A percentile compares a stretch with the other conserved stretches of the same genome.
Conservation (phyloP, 1,284 basidiomycete species). For the Phellopilus nigrolimitatus region DNA sequence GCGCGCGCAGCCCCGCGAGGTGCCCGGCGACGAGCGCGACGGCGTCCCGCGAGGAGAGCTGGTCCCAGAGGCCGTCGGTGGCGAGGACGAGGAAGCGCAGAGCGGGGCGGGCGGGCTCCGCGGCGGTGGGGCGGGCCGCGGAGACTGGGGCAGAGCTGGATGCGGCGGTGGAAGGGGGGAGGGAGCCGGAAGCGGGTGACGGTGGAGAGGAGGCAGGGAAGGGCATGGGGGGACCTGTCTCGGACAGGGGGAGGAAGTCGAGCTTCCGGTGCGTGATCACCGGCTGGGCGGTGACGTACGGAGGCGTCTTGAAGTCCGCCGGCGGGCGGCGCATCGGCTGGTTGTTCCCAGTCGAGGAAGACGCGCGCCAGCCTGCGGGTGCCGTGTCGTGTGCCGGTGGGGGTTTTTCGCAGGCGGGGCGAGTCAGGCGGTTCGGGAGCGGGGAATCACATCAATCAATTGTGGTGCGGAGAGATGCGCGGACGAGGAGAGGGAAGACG, state of each 20-base stretch:
- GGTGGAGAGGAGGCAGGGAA: neutral
- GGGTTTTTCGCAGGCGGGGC: neutral
- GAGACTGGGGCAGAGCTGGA: neutral
- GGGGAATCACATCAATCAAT: neutral
- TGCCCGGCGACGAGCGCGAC: slow-evolving; percentile 86
- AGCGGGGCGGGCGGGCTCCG: slow-evolving; percentile 26
- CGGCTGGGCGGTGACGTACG: slow-evolving; percentile 90
- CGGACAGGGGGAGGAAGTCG: slow-evolving; percentile 36
- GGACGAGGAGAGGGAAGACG: slow-evolving; percentile 1
- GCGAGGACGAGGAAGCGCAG: slow-evolving; percentile 64
- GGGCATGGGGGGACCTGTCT: slow-evolving; percentile 20
- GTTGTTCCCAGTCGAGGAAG: slow-evolving; percentile 60
- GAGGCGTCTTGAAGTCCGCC: slow-evolving; percentile 75
- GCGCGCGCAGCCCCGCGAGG: slow-evolving; percentile 67
- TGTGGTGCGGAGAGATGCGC: slow-evolving; percentile 4
- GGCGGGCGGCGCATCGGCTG: slow-evolving; percentile 58
- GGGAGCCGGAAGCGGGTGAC: slow-evolving; percentile 33
- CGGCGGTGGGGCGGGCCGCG: slow-evolving; percentile 35
- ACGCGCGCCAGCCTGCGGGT: slow-evolving; percentile 55
- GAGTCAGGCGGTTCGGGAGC: neutral
- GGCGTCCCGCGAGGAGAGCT: slow-evolving; percentile 91
- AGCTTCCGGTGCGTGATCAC: slow-evolving; percentile 82
- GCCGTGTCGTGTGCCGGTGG: neutral
- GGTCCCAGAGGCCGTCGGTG: slow-evolving; percentile 90
- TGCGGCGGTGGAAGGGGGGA: slow-evolving; percentile 28